These are phyloP conservation scores for Pulveroboletus sp. DNA, from an alignment of 768 basidiomycete species.

Conservation along the genomic window DNA sequence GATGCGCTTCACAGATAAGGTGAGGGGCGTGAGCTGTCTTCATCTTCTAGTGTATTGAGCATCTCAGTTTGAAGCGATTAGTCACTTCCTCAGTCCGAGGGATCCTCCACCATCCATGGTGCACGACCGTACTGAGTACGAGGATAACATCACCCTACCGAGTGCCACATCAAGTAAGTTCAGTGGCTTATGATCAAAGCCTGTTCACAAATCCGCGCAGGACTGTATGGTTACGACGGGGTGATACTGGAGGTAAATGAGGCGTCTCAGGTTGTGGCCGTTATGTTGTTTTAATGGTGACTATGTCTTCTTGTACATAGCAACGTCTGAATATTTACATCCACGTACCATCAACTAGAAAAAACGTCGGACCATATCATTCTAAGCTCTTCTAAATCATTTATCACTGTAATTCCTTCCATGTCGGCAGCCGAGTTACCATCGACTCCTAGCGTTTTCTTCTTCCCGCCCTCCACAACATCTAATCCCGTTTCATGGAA, in stretches of 20 bases:
- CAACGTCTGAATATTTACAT: conserved; percentile 1
- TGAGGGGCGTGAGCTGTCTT: conserved; percentile 24
- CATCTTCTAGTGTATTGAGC: not conserved
- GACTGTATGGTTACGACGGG: conserved; percentile 72
- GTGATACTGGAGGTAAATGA: conserved; percentile 77
- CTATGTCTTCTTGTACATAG: conserved; percentile 1
- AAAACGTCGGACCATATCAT: conserved; percentile 75
- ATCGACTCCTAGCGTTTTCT: conserved; percentile 41
- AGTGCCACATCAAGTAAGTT: conserved; percentile 64
- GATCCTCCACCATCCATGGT: conserved; percentile 76
- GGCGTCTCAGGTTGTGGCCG: conserved; percentile 68
- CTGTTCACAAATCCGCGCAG: conserved; percentile 6
- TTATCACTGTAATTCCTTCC: conserved; percentile 50
- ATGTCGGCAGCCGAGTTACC: conserved; percentile 31
- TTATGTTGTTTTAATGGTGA: conserved; percentile 57
- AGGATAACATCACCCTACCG: conserved; percentile 64
- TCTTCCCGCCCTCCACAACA: conserved; percentile 56
- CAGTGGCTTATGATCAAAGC: not conserved
- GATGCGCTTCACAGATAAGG: conserved; percentile 68
- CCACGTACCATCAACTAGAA: conserved; percentile 25
- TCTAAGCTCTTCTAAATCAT: conserved; percentile 61
- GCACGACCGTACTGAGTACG: conserved; percentile 73
- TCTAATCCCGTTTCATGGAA: conserved; percentile 69
- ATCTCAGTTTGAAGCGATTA: conserved; percentile 70
- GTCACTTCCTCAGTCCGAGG: conserved; percentile 70